Percentiles rank a stretch among this genome's conserved stretches.
phyloP scores from a whole-genome alignment of 176 grass and related monocot genomes.

The Oryza punctata region DNA sequence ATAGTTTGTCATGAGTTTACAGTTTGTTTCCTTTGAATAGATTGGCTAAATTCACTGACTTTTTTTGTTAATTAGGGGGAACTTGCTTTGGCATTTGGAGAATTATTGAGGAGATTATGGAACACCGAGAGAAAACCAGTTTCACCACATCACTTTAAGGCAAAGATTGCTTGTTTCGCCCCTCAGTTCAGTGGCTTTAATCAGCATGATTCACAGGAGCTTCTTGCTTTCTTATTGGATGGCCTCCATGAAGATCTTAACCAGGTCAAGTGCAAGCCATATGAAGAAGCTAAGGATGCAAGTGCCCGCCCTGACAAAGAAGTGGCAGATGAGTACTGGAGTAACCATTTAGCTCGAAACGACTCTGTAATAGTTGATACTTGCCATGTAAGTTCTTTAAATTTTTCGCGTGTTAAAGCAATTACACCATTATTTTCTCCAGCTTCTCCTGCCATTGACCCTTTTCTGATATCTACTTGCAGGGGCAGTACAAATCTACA shows the following conservation, averaged over 20 bases:
- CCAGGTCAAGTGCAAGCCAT: constrained; percentile 89
- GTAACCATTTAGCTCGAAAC: constrained; percentile 94
- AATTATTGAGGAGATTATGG: constrained; percentile 83
- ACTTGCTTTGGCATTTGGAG: constrained; percentile 96
- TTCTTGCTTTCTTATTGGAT: constrained; percentile 97
- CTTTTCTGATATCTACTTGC: constrained; percentile 47
- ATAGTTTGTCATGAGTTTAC: not conserved
- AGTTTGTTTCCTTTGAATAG: not conserved
- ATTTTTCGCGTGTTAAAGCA: not conserved
- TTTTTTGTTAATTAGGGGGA: constrained; percentile 68
- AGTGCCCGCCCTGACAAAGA: constrained; percentile 75
- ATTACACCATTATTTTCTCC: not conserved
- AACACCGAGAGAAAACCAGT: constrained; percentile 58
- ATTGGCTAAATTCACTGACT: constrained; percentile 24
- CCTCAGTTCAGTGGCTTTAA: constrained; percentile 95
- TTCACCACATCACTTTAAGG: constrained; percentile 77
- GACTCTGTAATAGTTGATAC: constrained; percentile 91
- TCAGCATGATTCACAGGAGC: constrained; percentile 99
- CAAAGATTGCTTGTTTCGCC: constrained; percentile 86
- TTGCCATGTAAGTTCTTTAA: constrained; percentile 77
- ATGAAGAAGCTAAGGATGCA: constrained; percentile 92
- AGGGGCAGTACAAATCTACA: constrained; percentile 96
- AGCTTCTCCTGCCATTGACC: constrained; percentile 30
- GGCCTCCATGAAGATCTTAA: constrained; percentile 98
- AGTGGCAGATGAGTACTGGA: constrained; percentile 97